Evolutionary conservation across 371 early-diverging fungal species (phyloP).

Genomic region (Mortierella sp.): DNA sequence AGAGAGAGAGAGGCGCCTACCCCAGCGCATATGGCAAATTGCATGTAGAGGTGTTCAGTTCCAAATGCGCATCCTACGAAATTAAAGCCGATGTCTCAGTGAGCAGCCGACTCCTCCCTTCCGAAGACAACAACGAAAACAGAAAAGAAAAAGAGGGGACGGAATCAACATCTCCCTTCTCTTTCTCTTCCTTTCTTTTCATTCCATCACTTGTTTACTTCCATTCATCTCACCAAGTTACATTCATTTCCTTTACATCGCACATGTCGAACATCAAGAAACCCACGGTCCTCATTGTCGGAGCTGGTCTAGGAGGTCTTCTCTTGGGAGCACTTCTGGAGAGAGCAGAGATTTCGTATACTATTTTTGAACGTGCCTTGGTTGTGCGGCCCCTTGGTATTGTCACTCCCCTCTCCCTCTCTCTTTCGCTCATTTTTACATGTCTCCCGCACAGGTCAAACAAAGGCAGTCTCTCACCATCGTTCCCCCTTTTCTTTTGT

Average conservation of each 20-base stretch:
- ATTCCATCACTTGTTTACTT: background rate
- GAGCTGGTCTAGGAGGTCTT: background rate
- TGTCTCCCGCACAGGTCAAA: background rate
- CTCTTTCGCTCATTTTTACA: no score
- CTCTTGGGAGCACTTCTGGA: slow-evolving; percentile 2
- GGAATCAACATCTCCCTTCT: background rate
- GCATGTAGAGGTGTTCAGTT: no score
- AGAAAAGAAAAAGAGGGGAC: no score
- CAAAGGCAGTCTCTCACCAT: background rate
- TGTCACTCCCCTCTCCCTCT: background rate
- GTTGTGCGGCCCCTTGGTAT: background rate
- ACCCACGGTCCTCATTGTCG: slow-evolving; percentile 6
- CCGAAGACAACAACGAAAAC: background rate
- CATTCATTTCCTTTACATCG: background rate
- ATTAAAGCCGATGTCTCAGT: no score
- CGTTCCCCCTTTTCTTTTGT: background rate
- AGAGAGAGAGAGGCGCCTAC: no score
- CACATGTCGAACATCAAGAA: background rate
- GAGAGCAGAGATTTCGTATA: background rate
- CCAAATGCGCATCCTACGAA: no score
- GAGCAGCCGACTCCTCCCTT: no score
- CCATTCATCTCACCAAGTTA: background rate
- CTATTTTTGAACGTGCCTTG: background rate
- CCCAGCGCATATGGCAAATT: no score
- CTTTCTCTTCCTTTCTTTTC: background rate